Evolutionary conservation across 192 early-diverging fungal genomes (phyloP).

Genomic region (Podila epigama): DNA sequence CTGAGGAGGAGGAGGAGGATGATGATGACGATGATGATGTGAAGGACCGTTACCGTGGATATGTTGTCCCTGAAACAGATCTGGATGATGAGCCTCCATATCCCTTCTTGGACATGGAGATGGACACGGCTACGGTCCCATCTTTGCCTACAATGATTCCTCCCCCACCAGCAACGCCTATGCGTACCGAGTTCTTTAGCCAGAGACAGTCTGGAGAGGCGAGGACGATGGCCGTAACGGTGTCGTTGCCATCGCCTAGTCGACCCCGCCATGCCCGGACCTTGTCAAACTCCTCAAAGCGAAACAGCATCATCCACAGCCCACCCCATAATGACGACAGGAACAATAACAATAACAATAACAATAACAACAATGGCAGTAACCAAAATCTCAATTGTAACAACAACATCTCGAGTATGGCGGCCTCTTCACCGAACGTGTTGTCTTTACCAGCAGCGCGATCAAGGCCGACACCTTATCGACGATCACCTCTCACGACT

Average conservation of each 20-base stretch:
- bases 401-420: too few relatives aligned
- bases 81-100: constrained; percentile 36
- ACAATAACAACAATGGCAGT: too few relatives aligned
- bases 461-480: neutral
- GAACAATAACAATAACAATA: too few relatives aligned
- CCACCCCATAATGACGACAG: neutral
- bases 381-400: too few relatives aligned
- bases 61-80: neutral
- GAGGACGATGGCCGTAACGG: too few relatives aligned
- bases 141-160: constrained; percentile 1
- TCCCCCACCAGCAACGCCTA: constrained; percentile 6
- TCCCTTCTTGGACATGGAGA: constrained; percentile 20
- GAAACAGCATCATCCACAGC: constrained; percentile 1
- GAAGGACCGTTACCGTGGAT: too few relatives aligned
- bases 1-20: constrained; percentile 16
- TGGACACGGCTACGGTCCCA: constrained; percentile 4
- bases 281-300: neutral
- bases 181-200: constrained; percentile 23
- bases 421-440: neutral
- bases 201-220: constrained; percentile 30
- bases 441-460: neutral
- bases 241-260: neutral
- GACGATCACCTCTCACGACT: neutral
- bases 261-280: neutral
- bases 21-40: constrained; percentile 5